Percentiles rank a stretch among this genome's conserved stretches.
Evolutionary conservation across 2,329 filamentous ascomycete species (phyloP).

Genomic region (Dactylellina drechsleri): DNA sequence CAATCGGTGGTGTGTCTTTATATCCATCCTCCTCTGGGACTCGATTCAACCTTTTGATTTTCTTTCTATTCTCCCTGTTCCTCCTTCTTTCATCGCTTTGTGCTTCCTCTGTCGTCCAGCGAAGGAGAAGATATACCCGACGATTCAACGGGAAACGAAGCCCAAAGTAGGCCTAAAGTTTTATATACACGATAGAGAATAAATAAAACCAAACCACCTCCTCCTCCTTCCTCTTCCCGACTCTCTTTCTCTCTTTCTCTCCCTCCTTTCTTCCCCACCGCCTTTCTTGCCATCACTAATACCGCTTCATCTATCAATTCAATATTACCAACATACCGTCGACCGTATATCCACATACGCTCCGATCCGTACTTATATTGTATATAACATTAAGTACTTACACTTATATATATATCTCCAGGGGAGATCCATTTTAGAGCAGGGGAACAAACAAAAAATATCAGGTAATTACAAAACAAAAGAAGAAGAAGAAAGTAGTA

Average conservation of each 20-base stretch:
- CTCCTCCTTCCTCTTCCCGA: not conserved
- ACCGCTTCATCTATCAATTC: not conserved
- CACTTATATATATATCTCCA: not conserved
- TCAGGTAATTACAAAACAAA: too few species aligned
- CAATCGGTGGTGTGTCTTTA: too few species aligned
- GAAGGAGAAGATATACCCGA: too few species aligned
- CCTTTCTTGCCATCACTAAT: not conserved
- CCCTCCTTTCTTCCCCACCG: not conserved
- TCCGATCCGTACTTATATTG: not conserved
- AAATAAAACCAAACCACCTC: not conserved
- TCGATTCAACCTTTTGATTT: not conserved
- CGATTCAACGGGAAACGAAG: too few species aligned
- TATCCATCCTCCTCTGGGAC: too few species aligned
- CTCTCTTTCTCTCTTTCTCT: not conserved
- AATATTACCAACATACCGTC: not conserved
- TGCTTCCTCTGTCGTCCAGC: not conserved
- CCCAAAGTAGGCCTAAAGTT: too few species aligned
- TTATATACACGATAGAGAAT: too few species aligned
- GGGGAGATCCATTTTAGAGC: too few species aligned
- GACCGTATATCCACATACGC: not conserved
- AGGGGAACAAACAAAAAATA: too few species aligned
- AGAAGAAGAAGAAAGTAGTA: too few species aligned
- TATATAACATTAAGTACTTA: not conserved
- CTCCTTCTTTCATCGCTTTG: not conserved
- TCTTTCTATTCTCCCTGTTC: slow-evolving; percentile 5